These are phyloP conservation scores for Ceriops zippeliana DNA, from an alignment of 345 rosid species.

Conservation along the genomic window DNA sequence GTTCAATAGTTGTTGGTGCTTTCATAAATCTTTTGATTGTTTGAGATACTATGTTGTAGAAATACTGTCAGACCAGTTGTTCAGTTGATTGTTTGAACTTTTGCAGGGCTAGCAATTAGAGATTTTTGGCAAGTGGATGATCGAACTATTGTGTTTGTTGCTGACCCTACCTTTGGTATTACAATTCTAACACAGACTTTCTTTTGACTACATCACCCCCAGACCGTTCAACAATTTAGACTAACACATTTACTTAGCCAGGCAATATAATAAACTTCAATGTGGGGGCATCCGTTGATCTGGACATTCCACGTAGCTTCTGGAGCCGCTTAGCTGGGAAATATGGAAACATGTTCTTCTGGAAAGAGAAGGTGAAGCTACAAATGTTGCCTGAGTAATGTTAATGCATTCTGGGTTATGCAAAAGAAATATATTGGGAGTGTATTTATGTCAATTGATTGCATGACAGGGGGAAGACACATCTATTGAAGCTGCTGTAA, in stretches of 20 bases:
- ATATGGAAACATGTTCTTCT: conserved; percentile 66
- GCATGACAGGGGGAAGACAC: conserved; percentile 80
- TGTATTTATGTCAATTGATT: conserved; percentile 12
- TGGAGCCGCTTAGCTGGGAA: conserved; percentile 77
- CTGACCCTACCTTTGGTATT: conserved; percentile 86
- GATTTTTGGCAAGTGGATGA: conserved; percentile 92
- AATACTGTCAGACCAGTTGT: background rate
- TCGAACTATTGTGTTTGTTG: conserved; percentile 78
- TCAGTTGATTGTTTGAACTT: conserved; percentile 6
- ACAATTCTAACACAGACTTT: conserved; percentile 8
- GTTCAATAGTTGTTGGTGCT: conserved; percentile 1
- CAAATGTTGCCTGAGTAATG: background rate
- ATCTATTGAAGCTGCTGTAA: conserved; percentile 83
- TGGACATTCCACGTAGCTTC: conserved; percentile 78
- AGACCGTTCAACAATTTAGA: background rate
- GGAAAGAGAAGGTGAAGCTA: conserved; percentile 71
- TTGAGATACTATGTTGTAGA: background rate
- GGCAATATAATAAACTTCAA: conserved; percentile 83
- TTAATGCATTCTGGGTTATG: background rate
- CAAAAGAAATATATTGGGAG: background rate
- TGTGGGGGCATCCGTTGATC: conserved; percentile 75
- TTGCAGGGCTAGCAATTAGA: conserved; percentile 71
- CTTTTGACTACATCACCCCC: conserved; percentile 6
- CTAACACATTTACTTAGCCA: conserved; percentile 23
- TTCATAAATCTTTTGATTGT: background rate